phyloP scores from a whole-genome alignment of 2,329 filamentous ascomycete genomes.

The Aureobasidium lini region DNA sequence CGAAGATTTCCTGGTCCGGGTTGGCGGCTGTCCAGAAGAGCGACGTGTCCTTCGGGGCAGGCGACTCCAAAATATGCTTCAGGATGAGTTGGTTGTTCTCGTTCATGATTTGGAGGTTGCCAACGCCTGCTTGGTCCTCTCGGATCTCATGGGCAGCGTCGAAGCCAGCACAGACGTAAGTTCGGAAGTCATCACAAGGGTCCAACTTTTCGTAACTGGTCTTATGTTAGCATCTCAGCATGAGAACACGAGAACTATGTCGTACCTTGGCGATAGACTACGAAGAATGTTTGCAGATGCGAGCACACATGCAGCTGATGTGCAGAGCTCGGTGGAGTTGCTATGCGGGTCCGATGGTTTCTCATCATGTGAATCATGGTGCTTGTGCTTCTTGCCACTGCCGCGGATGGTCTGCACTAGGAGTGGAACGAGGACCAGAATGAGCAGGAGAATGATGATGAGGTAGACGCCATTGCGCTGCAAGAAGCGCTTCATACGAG shows the following conservation, averaged over 20 bases:
- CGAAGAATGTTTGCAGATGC: slow-evolving; percentile 9
- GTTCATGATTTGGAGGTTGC: slow-evolving; percentile 13
- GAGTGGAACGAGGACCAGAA: background rate
- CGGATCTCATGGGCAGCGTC: slow-evolving; percentile 13
- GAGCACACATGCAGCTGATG: slow-evolving; percentile 10
- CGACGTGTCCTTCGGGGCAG: slow-evolving; percentile 1
- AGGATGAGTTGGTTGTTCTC: slow-evolving; percentile 13
- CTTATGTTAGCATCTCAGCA: background rate
- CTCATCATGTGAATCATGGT: background rate
- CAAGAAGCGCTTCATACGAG: slow-evolving; percentile 5
- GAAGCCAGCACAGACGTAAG: slow-evolving; percentile 12
- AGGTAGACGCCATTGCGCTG: background rate
- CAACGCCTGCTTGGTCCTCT: slow-evolving; percentile 9
- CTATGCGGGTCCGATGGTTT: background rate
- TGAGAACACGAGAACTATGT: background rate
- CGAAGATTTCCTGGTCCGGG: slow-evolving; percentile 54
- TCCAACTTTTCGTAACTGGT: slow-evolving; percentile 8
- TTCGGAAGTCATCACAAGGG: slow-evolving; percentile 13
- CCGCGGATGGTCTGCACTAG: background rate
- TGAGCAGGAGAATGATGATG: background rate
- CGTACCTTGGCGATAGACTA: slow-evolving; percentile 5
- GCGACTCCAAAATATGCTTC: slow-evolving; percentile 13
- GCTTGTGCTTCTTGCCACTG: background rate
- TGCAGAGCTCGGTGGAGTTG: slow-evolving; percentile 6
- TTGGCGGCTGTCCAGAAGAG: slow-evolving; percentile 12